Base-by-base conservation (phyloP, 805 yeast genomes). In the Metschnikowia proteae region DNA sequence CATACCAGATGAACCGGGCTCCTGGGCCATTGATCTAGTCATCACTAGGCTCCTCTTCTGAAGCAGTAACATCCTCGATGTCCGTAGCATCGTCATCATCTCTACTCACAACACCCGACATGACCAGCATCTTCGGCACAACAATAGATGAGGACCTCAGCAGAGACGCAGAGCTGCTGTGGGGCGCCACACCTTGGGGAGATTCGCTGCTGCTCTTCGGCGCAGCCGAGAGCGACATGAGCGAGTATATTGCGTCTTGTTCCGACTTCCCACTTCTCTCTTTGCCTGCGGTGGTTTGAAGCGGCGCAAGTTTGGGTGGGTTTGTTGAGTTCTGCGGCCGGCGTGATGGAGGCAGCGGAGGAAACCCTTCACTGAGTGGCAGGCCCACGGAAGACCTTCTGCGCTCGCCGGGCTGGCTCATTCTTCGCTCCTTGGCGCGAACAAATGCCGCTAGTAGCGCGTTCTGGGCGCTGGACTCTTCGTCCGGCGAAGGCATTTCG, bases 141-240 rank as follows among this genome's bases (percentile, higher is more conserved):
- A 44, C 54, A 26, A 60, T 64, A 23, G 67, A 63, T 8, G 65
- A 57, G 28, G 67, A 55, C 23, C 67, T 46, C 11, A 63, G 56
- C 38, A 56, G 56, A 13, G 51, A 43, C 11, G 54, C 50, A 23
- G 60, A 76, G 29, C 41, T 40, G 8, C 32, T 48, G 10, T n/a
- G 22, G 22, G 6, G 49, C 3, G 43, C 40, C 8, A 46, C 42
- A 17, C 40, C 32, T 11, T 51, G 51, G n/a, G 44, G 45, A 79
- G 76, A 27, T n/a, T 48, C 48, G 39, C 62, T 63, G 42, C 65
- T 67, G 35, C 58, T 53, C 13, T 65, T 46, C 54, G 69, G 74
- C 2, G 84, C 83, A 1, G 82, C 76, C 6, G 83, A 72, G 36
- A 80, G 65, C 34, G 82, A 76, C 74, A 80, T 80, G 45, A 80